Base-by-base conservation (phyloP, 441 rosid species). In the Brassica balearica region DNA sequence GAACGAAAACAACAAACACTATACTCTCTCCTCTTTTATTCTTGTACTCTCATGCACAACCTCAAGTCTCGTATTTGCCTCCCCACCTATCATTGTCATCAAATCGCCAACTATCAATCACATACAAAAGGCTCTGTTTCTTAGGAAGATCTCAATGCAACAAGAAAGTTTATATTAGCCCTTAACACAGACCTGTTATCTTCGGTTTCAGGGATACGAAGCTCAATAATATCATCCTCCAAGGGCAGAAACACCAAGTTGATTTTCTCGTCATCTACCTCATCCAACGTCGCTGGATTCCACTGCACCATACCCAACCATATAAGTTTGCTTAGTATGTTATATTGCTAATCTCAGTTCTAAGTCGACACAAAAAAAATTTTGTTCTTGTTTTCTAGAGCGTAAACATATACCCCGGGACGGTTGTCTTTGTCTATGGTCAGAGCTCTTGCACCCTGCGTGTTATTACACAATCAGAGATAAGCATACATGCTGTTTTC, bases 381-480 rank as follows among this genome's bases (percentile, higher is more conserved):
- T 25, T 25, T 25, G 27, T 25, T 25, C 4, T 25, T 25, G 27
- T 25, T 25, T 25, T 25, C 27, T 25, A 25, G 51, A 66, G 65
- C 12, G 15, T 68, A 65, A 65, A 23, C 38, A 41, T 59, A 95
- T 62, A 60, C 99, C 93, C 92, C 93, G 19, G 96, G 99, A 75
- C 94, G 76, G 79, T 89, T 95, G 79, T 93, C 98, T 85, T 92
- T 95, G 83, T 93, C 99, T 67, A 95, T 86, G 84, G 92, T 88
- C 65, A 88, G 80, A 76, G 99, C 95, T 77, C 99, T 82, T 65
- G 93, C 93, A 73, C 98, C 99, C 97, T 95, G 63, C 76, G 11
- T n/a, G n/a, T 43, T 43, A 43, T 43, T 10, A 38, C 14, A 9
- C 51, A 61, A 23, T 48, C 41, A 73, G 64, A 67, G 17, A 69